Conservation (phyloP, 139 green algal species). For the Bryopsis sp. region DNA sequence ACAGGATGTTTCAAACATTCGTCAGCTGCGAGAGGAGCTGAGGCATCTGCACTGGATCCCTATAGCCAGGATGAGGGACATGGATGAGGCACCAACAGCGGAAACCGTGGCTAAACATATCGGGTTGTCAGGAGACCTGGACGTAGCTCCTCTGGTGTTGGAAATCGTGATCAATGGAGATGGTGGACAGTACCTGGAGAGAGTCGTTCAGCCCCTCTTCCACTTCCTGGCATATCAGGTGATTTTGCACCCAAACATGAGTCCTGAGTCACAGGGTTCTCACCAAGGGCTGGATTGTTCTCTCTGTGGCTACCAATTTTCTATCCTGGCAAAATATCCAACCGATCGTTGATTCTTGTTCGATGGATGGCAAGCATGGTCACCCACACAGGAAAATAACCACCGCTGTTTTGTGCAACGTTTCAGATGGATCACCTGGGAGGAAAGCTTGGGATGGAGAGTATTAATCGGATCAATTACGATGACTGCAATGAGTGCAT, state of each 20-base stretch:
- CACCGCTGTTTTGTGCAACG: too few relatives aligned
- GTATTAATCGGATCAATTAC: conserved; percentile 52
- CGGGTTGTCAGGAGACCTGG: conserved; percentile 9
- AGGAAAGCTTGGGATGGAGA: conserved; percentile 35
- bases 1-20: conserved; percentile 10
- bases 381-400: too few relatives aligned
- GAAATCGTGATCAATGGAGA: conserved; percentile 46
- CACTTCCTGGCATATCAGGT: conserved; percentile 49
- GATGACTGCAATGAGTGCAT: conserved; percentile 84
- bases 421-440: conserved; percentile 32
- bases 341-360: too few relatives aligned
- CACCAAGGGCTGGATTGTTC: not conserved
- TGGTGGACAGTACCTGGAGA: conserved; percentile 36
- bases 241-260: not conserved
- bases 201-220: conserved; percentile 57
- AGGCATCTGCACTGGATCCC: not conserved
- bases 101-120: not conserved
- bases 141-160: conserved; percentile 23
- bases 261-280: not conserved
- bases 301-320: not conserved
- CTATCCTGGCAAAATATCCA: too few relatives aligned
- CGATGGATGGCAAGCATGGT: too few relatives aligned
- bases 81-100: not conserved
- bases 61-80: conserved; percentile 8
- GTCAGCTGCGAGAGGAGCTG: conserved; percentile 10